These are phyloP conservation scores for Puccinia coronata DNA, from an alignment of 1,284 basidiomycete genomes.

Conservation along the genomic window DNA sequence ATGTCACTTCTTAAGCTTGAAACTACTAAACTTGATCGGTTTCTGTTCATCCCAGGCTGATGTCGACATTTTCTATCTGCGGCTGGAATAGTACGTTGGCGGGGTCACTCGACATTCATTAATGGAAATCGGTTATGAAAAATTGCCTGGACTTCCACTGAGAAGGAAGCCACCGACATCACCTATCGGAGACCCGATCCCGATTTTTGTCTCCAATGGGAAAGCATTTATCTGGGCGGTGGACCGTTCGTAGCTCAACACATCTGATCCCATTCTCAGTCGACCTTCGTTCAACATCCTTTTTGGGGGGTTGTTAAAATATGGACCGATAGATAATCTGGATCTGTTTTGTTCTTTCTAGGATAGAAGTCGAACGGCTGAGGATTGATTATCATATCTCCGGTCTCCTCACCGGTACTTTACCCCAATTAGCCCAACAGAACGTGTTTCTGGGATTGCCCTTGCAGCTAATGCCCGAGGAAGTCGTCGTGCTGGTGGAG, in stretches of 20 bases:
- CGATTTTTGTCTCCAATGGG: constrained; percentile 69
- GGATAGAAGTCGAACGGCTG: constrained; percentile 72
- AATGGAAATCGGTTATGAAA: neutral
- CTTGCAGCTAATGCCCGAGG: constrained; percentile 83
- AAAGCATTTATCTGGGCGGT: constrained; percentile 76
- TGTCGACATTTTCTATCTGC: neutral
- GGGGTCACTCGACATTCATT: neutral
- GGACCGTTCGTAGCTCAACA: constrained; percentile 63
- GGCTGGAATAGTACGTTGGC: neutral
- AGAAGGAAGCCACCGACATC: constrained; percentile 17
- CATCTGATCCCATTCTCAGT: constrained; percentile 35
- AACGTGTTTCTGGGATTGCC: constrained; percentile 94
- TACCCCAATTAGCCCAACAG: constrained; percentile 92
- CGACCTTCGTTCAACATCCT: constrained; percentile 29
- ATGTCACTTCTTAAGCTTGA: neutral
- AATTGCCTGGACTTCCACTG: neutral
- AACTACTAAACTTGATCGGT: neutral
- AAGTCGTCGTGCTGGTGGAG: constrained; percentile 80
- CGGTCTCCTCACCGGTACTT: constrained; percentile 81
- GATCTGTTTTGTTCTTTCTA: neutral
- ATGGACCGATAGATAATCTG: neutral
- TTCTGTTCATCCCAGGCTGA: neutral
- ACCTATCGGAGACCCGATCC: constrained; percentile 24
- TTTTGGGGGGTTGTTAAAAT: constrained; percentile 38
- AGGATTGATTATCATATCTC: constrained; percentile 79